Evolutionary conservation across 495 filamentous ascomycete species (phyloP).

Genomic region (Penicillium ucsense): DNA sequence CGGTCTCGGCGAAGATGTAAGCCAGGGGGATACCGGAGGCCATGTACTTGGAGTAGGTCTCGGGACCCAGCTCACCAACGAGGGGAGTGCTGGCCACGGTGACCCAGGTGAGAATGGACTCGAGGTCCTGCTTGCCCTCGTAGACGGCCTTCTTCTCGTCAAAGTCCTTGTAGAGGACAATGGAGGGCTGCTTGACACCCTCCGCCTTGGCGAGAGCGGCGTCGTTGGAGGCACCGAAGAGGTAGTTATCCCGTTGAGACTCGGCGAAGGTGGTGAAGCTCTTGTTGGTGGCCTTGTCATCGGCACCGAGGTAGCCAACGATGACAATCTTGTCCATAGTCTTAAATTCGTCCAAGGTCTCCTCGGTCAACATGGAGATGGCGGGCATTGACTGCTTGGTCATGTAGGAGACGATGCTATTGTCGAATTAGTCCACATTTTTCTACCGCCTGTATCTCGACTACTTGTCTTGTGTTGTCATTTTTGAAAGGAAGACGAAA

Average conservation of each 20-base stretch:
- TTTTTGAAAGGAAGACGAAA: too few species aligned
- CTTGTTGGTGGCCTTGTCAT: constrained; percentile 78
- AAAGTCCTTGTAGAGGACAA: constrained; percentile 96
- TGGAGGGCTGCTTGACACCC: constrained; percentile 72
- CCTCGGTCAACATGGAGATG: constrained; percentile 69
- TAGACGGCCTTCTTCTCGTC: constrained; percentile 91
- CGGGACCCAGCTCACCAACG: constrained; percentile 93
- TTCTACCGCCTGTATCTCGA: too few species aligned
- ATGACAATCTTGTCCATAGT: constrained; percentile 93
- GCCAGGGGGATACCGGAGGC: constrained; percentile 85
- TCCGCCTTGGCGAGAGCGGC: constrained; percentile 77
- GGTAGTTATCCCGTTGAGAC: constrained; percentile 76
- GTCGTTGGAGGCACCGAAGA: constrained; percentile 82
- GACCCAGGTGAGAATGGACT: constrained; percentile 70
- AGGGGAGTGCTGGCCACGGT: constrained; percentile 80
- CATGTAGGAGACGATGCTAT: constrained; percentile 95
- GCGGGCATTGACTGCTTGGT: constrained; percentile 94
- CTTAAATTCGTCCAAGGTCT: constrained; percentile 91
- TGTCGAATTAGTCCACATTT: not conserved
- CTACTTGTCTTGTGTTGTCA: too few species aligned
- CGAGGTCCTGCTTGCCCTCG: constrained; percentile 65
- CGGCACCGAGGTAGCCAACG: constrained; percentile 73
- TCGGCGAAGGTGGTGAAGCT: constrained; percentile 75
- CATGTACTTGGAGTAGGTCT: constrained; percentile 97
- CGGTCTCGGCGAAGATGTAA: constrained; percentile 94